Conservation (phyloP, 2,329 filamentous ascomycete genomes). For the Fusarium acutatum region DNA sequence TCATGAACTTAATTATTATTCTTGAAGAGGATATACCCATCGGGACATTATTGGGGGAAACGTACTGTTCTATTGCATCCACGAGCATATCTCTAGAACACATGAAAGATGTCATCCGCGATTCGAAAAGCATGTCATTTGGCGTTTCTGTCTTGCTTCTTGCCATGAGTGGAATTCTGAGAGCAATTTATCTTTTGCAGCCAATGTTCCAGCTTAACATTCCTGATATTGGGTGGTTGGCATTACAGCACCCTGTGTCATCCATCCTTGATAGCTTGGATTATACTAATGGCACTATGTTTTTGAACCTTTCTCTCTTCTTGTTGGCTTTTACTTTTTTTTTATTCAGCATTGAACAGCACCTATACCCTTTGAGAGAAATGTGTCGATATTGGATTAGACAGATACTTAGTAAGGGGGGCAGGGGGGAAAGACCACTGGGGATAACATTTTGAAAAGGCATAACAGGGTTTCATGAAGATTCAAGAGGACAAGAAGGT, state of each 20-base stretch:
- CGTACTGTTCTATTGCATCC: neutral
- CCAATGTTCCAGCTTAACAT: neutral
- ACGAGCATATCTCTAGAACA: slow-evolving; percentile 16
- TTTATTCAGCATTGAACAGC: slow-evolving; percentile 1
- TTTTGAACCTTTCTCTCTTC: neutral
- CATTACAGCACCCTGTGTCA: neutral
- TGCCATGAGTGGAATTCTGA: neutral
- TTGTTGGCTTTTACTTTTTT: neutral
- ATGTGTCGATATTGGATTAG: slow-evolving; percentile 1
- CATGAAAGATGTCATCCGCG: slow-evolving; percentile 18
- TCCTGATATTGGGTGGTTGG: neutral
- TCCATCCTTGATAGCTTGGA: neutral
- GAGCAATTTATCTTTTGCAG: slow-evolving; percentile 1
- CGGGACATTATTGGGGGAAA: slow-evolving; percentile 43
- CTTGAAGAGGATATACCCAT: slow-evolving; percentile 44
- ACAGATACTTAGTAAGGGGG: neutral
- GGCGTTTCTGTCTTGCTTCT: slow-evolving; percentile 14
- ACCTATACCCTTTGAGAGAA: slow-evolving; percentile 20
- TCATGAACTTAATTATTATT: slow-evolving; percentile 33
- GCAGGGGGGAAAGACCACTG: neutral
- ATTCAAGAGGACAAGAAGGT: neutral
- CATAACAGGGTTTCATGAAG: neutral
- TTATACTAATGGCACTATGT: neutral
- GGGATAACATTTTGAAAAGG: neutral
- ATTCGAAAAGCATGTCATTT: slow-evolving; percentile 25